Conservation (phyloP, 2,329 filamentous ascomycete genomes). For the Amauroascus verrucosus region DNA sequence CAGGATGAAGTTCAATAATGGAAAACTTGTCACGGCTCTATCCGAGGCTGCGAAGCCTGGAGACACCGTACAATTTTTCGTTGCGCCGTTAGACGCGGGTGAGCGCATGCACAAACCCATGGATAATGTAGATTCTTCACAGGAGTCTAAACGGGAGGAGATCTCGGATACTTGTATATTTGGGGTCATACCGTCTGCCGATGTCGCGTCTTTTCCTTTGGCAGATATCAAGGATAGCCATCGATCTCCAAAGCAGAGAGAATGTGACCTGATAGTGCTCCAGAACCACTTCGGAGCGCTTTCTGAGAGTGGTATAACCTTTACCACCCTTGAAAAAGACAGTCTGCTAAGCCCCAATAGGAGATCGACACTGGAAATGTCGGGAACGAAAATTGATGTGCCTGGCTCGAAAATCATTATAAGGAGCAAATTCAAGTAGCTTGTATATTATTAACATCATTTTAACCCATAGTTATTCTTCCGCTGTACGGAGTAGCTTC, state of each 20-base stretch:
- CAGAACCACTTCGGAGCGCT: conserved; percentile 31
- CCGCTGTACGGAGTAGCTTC: not conserved
- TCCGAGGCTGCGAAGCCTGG: conserved; percentile 31
- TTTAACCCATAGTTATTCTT: not conserved
- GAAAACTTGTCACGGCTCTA: conserved; percentile 29
- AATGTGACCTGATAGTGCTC: conserved; percentile 18
- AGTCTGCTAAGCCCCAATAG: not conserved
- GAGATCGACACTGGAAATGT: not conserved
- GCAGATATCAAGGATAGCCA: not conserved
- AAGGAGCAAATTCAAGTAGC: not conserved
- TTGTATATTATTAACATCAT: not conserved
- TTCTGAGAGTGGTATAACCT: conserved; percentile 32
- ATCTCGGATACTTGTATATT: conserved; percentile 20
- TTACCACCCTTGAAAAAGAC: conserved; percentile 12
- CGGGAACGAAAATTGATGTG: conserved; percentile 18
- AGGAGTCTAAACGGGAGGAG: not conserved
- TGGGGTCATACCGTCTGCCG: conserved; percentile 25
- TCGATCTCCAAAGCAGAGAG: not conserved
- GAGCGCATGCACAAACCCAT: not conserved
- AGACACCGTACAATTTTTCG: conserved; percentile 36
- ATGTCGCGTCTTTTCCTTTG: conserved; percentile 9
- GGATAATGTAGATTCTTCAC: not conserved
- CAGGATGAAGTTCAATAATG: conserved; percentile 16
- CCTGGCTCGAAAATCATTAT: conserved; percentile 15
- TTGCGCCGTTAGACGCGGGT: conserved; percentile 19